These are phyloP conservation scores for Beauveria rudraprayagi DNA, from an alignment of 2,329 filamentous ascomycete species.

Conservation along the genomic window DNA sequence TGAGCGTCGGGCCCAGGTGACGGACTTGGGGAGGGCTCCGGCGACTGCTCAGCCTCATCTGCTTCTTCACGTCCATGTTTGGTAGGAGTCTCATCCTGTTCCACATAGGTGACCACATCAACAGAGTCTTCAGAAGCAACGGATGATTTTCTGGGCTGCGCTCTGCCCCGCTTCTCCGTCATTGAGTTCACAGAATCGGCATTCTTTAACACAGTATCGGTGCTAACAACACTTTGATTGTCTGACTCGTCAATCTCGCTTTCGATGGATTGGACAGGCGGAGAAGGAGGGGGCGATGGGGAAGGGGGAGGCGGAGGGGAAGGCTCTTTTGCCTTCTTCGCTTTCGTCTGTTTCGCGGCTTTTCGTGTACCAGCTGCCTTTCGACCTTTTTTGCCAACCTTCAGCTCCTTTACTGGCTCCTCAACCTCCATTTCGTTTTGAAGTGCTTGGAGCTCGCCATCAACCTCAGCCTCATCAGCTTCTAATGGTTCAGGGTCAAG, in stretches of 20 bases:
- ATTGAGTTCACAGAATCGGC: constrained; percentile 1
- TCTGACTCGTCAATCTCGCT: constrained; percentile 16
- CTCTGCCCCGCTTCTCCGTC: background rate
- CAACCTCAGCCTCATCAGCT: constrained; percentile 39
- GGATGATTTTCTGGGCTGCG: background rate
- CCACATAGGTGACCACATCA: constrained; percentile 3
- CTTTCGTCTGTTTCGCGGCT: constrained; percentile 37
- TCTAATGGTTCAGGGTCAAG: constrained; percentile 40
- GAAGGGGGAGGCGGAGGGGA: constrained; percentile 20
- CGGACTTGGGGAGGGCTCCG: constrained; percentile 10
- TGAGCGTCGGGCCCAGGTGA: constrained; percentile 13
- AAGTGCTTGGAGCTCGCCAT: constrained; percentile 42
- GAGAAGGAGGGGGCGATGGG: constrained; percentile 14
- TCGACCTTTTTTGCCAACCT: constrained; percentile 46
- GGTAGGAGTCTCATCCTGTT: constrained; percentile 14
- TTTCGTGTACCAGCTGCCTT: constrained; percentile 43
- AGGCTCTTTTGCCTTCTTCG: constrained; percentile 34
- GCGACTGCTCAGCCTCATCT: constrained; percentile 4
- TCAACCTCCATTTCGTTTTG: constrained; percentile 41
- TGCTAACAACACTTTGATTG: constrained; percentile 34
- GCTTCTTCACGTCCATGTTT: constrained; percentile 19
- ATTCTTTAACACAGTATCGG: constrained; percentile 33
- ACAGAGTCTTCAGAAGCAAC: constrained; percentile 8
- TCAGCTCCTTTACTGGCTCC: constrained; percentile 26
- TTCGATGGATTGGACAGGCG: constrained; percentile 11